Evolutionary conservation across 148 eudicot genomes (phyloP), one percentile per base, ranked within the genome.

Genomic region (Beta vulgaris): DNA sequence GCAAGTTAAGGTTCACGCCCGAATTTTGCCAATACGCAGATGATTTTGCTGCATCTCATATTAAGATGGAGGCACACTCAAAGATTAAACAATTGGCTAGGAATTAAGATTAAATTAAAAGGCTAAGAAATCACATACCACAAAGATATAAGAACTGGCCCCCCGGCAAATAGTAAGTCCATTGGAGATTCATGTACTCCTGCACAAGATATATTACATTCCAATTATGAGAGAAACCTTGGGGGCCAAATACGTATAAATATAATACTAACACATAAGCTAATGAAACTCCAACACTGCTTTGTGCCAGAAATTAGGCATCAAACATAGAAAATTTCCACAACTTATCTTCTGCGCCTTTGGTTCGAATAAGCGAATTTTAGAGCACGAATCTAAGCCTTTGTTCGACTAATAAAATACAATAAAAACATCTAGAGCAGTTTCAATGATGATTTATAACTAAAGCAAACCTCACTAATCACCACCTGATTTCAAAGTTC

Each of bases 121-220:
- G 66, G 82, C 79, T 35, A 59, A 69, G 73, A 81, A 46, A 76
- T 81, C 73, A 81, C 83, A 81, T 81, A 81, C 83, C 83, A 76
- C 76, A 80, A 55, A 55, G 35, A 12, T 73, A 72, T 23, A 65
- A 74, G 78, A 79, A 72, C 28, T 19, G 40, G 80, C 28, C 69
- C 76, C 75, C 73, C 12, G 68, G 53, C 79, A 69, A n/a, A 76
- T 14, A 58, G 67, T 19, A 44, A 65, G 76, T 76, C 80, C 83
- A 66, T 72, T 74, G 58, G 83, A 72, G 64, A 65, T 28, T 68
- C 64, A 66, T 43, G 63, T 71, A 76, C 60, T 81, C 83, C 83
- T 81, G 83, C 83, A 81, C 77, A 81, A 81, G 69, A 59, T 81
- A 65, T 72, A 64, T 76, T 72, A 18, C 48, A 74, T 81, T 49